Base-by-base conservation (phyloP, 192 early-diverging fungal species). In the Backusella australiensis region DNA sequence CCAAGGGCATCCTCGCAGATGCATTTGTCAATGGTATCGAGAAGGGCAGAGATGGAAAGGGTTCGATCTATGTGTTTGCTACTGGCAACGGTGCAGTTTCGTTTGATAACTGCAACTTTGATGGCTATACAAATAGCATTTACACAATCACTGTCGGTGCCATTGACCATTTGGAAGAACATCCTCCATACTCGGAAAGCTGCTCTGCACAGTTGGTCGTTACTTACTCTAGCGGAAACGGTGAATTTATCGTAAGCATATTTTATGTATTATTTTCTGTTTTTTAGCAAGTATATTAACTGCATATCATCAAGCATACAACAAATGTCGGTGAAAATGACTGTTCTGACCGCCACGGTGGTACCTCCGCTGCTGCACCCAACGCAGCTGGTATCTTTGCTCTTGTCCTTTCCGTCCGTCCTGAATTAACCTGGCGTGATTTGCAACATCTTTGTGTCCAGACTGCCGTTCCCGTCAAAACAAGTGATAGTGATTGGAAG, bases 81-180 rank as follows among this genome's bases (percentile, higher is more conserved):
- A 92, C 94, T 0, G 97, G 97, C 29, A 99, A 99, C 76, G 97
- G 97, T 6, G 96, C 91, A 0, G 77, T 78, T 0, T 76, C 74
- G 15, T 85, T 85, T 36, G 97, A 99, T 75, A 95, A 99, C 80
- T 99, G 97, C 80, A 98, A 98, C 79, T 96, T 89, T 85, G 97
- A 98, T 81, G 96, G 96, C 12, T 98, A 97, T 81, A 96, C 96
- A 7, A 99, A 99, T 79, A 94, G 92, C 78, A 94, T 98, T 35
- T 99, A 96, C 80, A 98, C 97, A 1, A 92, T 99, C 41, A 96
- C 94, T 34, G 92, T 99, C 46, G 93, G 94, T 8, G 95, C 97
- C 15, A 87, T 99, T 49, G 93, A 96, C 75, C 89, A 91, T 39
- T 67, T 76, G 0, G 90, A 93, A 73, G 49, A 81, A 32, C 94